Percentiles rank a stretch among this genome's conserved stretches.
Conservation (phyloP, 2,329 filamentous ascomycete genomes). For the Beauveria caledonica region DNA sequence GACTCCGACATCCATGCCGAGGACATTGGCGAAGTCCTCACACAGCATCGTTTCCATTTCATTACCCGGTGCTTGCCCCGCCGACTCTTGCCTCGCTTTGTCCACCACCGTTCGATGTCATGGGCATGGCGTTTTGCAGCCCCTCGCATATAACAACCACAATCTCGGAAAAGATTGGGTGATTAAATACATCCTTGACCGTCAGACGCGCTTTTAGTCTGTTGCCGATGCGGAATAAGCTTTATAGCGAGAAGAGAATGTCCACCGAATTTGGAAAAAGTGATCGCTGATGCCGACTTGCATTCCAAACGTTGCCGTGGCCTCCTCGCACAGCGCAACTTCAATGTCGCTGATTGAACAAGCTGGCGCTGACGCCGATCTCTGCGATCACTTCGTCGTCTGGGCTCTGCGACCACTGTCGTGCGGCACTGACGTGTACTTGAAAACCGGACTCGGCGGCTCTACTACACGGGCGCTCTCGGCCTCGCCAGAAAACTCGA, state of each 20-base stretch:
- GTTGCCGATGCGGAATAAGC: neutral
- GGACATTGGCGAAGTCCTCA: neutral
- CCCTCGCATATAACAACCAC: too few relatives aligned
- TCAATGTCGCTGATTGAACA: neutral
- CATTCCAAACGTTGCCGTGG: slow-evolving; percentile 7
- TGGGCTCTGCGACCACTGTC: slow-evolving; percentile 19
- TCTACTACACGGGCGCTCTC: too few relatives aligned
- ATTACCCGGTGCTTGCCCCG: too few relatives aligned
- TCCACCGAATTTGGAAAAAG: slow-evolving; percentile 15
- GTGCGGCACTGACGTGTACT: slow-evolving; percentile 38
- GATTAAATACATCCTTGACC: too few relatives aligned
- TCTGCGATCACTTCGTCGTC: neutral
- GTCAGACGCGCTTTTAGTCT: too few relatives aligned
- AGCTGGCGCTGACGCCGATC: neutral
- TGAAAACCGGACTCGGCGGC: slow-evolving; percentile 31
- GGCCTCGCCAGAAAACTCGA: too few relatives aligned
- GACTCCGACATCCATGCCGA: slow-evolving; percentile 7
- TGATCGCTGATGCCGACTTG: slow-evolving; percentile 11
- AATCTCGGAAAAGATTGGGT: too few relatives aligned
- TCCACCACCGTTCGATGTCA: too few relatives aligned
- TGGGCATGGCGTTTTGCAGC: too few relatives aligned
- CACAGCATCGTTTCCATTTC: too few relatives aligned
- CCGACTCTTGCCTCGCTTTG: too few relatives aligned
- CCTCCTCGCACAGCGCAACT: slow-evolving; percentile 11
- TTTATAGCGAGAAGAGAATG: slow-evolving; percentile 12